Conservation (phyloP, 2,329 filamentous ascomycete genomes). For the Ophiocordyceps robertsii region DNA sequence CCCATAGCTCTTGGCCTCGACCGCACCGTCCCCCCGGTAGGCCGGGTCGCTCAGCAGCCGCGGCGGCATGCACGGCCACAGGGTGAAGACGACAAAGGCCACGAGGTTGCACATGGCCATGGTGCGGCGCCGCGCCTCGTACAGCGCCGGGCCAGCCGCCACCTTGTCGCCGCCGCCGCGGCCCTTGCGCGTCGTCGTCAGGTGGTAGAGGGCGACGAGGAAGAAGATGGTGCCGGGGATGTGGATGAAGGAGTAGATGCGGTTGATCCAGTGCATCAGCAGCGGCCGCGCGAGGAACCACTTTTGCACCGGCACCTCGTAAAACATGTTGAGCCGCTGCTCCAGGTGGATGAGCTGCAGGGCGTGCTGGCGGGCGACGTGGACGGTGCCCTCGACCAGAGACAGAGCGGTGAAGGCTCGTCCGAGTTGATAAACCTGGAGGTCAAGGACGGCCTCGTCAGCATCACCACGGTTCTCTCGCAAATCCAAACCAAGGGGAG, state of each 20-base stretch:
- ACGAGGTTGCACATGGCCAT: constrained; percentile 49
- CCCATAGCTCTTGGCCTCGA: constrained; percentile 44
- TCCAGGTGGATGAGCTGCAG: constrained; percentile 56
- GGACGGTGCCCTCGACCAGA: constrained; percentile 52
- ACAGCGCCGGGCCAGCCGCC: constrained; percentile 30
- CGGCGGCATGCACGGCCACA: constrained; percentile 52
- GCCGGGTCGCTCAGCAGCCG: constrained; percentile 41
- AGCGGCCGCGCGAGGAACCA: constrained; percentile 37
- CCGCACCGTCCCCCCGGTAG: constrained; percentile 40
- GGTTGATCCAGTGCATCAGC: constrained; percentile 56
- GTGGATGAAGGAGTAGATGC: constrained; percentile 64
- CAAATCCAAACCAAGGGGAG: no score
- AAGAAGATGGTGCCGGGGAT: constrained; percentile 66
- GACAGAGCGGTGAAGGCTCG: constrained; percentile 59
- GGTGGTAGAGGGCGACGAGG: constrained; percentile 55
- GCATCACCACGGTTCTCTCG: not conserved
- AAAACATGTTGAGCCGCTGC: constrained; percentile 48
- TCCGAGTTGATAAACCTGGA: constrained; percentile 59
- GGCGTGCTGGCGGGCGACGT: constrained; percentile 55
- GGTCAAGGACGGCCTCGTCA: not conserved
- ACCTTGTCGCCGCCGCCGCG: constrained; percentile 15
- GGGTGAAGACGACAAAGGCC: constrained; percentile 47
- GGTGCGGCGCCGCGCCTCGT: constrained; percentile 42
- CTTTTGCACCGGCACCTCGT: constrained; percentile 48
- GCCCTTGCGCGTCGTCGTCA: constrained; percentile 49